phyloP scores from a whole-genome alignment of 2,329 filamentous ascomycete genomes.

The Rhynchosporium secalis region DNA sequence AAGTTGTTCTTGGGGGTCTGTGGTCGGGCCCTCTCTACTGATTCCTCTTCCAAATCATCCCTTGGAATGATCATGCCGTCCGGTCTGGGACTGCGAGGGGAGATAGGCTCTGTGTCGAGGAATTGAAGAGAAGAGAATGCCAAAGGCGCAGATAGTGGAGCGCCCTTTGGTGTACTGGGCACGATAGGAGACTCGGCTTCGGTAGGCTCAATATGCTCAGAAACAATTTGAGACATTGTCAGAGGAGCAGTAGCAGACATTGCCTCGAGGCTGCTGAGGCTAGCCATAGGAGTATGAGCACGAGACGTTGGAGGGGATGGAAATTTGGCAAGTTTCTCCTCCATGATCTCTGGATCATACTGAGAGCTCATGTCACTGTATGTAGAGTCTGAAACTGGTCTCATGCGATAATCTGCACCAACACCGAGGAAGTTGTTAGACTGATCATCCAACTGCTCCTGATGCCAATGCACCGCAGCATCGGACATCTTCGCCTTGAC shows the following conservation, averaged over 20 bases:
- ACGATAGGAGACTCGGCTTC: constrained; percentile 23
- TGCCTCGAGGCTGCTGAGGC: constrained; percentile 23
- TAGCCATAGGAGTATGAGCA: constrained; percentile 36
- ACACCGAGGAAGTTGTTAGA: constrained; percentile 26
- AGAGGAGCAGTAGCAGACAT: constrained; percentile 23
- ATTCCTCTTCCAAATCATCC: constrained; percentile 41
- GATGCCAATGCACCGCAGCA: constrained; percentile 38
- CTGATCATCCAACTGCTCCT: constrained; percentile 30
- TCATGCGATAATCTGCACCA: constrained; percentile 34
- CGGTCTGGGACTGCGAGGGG: constrained; percentile 52
- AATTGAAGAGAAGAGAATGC: constrained; percentile 37
- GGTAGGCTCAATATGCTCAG: constrained; percentile 42
- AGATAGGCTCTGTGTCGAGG: constrained; percentile 37
- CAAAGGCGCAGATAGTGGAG: constrained; percentile 36
- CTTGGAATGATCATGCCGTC: constrained; percentile 58
- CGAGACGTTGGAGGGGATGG: constrained; percentile 51
- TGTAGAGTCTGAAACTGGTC: constrained; percentile 49
- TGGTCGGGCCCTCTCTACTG: constrained; percentile 40
- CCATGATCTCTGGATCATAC: constrained; percentile 49
- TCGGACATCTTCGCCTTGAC: constrained; percentile 31
- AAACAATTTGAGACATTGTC: constrained; percentile 41
- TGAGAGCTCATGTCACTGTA: constrained; percentile 57
- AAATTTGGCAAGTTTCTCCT: constrained; percentile 54
- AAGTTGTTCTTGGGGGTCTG: constrained; percentile 46
- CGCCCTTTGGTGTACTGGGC: constrained; percentile 29